Evolutionary conservation across 2,329 filamentous ascomycete genomes (phyloP), one percentile per base, ranked within the genome.

Genomic region (Xylaria sp.): DNA sequence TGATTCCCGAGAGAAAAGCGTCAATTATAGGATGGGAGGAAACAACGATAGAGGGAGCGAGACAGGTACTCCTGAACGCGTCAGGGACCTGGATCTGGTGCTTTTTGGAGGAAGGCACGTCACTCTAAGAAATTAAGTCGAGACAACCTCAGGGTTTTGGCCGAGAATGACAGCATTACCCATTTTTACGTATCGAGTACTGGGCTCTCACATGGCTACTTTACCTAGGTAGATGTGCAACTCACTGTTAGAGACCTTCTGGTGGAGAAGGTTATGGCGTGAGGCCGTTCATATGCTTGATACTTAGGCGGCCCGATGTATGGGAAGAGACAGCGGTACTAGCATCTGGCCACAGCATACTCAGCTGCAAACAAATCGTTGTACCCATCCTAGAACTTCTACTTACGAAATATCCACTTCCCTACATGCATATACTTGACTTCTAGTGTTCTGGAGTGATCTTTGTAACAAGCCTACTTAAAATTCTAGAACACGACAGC

Each of bases 121-220:
- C 52, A 56, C 56, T 48, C 29, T 38, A 53, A 52, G 55, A 60
- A 55, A 60, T 60, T 60, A 58, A 41, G 39, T 60, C 58, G 22
- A 60, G 58, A 60, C 58, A 60, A 50, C 58, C 19, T 56, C 55
- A 51, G 11, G 45, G 49, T 60, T 56, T 56, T 50, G 47, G 42
- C 55, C 58, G 58, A 60, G 52, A 46, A 54, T 17, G 39, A 52
- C 52, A 43, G 53, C 55, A 56, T 47, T 44, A 7, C 29, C 58
- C 58, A 60, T 55, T 58, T 57, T 60, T 54, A 42, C 44, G 41
- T 54, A 60, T 58, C 44, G 56, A 54, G 47, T 60, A 34, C 29
- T 34, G 29, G 29, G 11, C 29, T 34, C 24, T 13, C 48, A 17
- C 24, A 29, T 44, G 16, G 17, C 18, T 29, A n/a, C n/a, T n/a